Evolutionary conservation across 176 grass and related monocot species (phyloP).

Genomic region (Themeda triandra): DNA sequence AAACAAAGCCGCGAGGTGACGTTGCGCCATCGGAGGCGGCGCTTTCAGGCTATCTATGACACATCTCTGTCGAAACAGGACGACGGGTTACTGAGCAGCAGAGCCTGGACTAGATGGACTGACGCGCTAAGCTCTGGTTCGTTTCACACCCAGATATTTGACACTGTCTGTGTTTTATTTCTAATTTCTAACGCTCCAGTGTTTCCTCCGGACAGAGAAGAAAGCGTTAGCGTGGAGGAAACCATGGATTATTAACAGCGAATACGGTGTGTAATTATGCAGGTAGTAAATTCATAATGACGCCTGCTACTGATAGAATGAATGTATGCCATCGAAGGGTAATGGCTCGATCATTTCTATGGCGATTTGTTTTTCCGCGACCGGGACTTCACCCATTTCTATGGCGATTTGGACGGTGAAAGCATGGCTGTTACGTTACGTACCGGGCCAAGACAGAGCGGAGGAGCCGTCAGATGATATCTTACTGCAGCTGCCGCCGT

Average conservation of each 20-base stretch:
- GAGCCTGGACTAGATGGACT: neutral
- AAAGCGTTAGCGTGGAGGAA: neutral
- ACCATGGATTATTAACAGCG: neutral
- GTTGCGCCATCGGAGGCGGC: neutral
- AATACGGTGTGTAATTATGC: neutral
- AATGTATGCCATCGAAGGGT: neutral
- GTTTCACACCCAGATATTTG: slow-evolving; percentile 37
- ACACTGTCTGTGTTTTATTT: too few species aligned
- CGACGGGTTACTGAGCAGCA: neutral
- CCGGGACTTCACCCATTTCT: too few species aligned
- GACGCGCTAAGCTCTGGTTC: neutral
- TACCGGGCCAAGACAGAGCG: slow-evolving; percentile 18
- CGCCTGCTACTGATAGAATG: neutral
- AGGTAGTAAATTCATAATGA: neutral
- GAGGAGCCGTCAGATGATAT: neutral
- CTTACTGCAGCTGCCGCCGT: neutral
- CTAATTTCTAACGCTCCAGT: neutral
- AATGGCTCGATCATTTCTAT: neutral
- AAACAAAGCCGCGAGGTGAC: neutral
- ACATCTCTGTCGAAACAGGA: neutral
- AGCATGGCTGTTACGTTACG: neutral
- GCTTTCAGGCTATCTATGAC: neutral
- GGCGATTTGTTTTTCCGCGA: too few species aligned
- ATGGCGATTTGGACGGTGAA: neutral
- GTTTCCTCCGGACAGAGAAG: neutral